Conservation (phyloP, 2,329 filamentous ascomycete genomes). For the Aspergillus pseudotamarii region DNA sequence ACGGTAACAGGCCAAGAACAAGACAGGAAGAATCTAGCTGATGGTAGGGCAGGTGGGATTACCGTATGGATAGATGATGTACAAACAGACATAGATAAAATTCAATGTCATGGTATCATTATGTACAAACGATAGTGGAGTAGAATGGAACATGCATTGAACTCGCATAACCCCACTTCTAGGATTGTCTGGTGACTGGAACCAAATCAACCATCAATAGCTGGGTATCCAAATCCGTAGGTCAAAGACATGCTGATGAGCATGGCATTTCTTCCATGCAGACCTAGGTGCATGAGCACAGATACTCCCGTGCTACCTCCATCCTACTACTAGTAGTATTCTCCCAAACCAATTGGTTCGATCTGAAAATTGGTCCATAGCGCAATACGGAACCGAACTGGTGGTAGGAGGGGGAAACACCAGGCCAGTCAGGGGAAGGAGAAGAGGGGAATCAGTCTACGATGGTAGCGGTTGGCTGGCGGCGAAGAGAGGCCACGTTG, state of each 20-base stretch:
- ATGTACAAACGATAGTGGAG: neutral
- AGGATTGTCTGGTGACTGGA: neutral
- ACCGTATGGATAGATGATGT: neutral
- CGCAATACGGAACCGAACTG: neutral
- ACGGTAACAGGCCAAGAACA: neutral
- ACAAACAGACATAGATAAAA: neutral
- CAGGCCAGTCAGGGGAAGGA: constrained; percentile 15
- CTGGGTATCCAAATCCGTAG: neutral
- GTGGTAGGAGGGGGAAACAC: neutral
- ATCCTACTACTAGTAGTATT: too few species aligned
- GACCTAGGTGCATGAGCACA: neutral
- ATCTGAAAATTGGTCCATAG: neutral
- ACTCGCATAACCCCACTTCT: neutral
- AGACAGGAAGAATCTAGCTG: neutral
- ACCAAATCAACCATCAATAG: neutral
- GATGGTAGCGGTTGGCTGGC: constrained; percentile 21
- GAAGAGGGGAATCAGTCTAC: constrained; percentile 15
- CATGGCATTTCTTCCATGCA: neutral
- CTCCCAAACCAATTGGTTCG: neutral
- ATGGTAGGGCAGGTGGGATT: neutral
- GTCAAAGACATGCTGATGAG: neutral
- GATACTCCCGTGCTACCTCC: neutral
- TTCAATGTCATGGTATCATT: neutral
- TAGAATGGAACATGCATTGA: neutral
- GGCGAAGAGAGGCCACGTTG: constrained; percentile 27